Conservation (phyloP, 2,329 filamentous ascomycete genomes). For the Colletotrichum coccodes region DNA sequence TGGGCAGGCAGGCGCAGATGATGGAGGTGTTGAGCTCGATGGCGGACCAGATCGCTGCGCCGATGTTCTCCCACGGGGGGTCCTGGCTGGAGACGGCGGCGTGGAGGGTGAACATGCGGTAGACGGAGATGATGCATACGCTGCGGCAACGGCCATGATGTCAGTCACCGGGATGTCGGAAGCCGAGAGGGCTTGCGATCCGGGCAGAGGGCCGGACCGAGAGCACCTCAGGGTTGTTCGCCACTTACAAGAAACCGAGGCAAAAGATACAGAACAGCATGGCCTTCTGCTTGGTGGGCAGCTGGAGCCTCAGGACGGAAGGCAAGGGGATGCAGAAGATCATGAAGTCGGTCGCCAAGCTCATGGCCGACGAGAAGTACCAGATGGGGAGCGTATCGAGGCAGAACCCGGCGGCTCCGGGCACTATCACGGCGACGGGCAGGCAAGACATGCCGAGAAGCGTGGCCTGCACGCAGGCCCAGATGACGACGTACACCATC, state of each 20-base stretch:
- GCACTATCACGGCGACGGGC: constrained; percentile 38
- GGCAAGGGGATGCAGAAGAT: constrained; percentile 42
- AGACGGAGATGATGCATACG: constrained; percentile 45
- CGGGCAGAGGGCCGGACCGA: neutral
- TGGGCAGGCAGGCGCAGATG: constrained; percentile 50
- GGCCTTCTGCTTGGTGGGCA: constrained; percentile 39
- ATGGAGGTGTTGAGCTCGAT: constrained; percentile 51
- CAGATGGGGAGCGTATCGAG: constrained; percentile 43
- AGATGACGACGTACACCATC: constrained; percentile 39
- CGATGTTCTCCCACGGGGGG: constrained; percentile 47
- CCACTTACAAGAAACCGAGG: constrained; percentile 44
- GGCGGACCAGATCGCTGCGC: constrained; percentile 46
- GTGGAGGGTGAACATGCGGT: constrained; percentile 44
- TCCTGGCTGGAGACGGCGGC: constrained; percentile 40
- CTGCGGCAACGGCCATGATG: constrained; percentile 25
- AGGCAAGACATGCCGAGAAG: constrained; percentile 41
- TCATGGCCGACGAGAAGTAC: constrained; percentile 43
- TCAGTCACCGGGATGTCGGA: neutral
- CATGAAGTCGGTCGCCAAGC: constrained; percentile 39
- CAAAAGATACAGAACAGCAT: constrained; percentile 42
- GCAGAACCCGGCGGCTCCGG: constrained; percentile 38
- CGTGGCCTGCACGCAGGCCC: constrained; percentile 39
- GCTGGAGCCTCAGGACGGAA: constrained; percentile 37
- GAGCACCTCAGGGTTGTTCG: neutral
- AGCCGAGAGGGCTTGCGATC: neutral